These are phyloP conservation scores for Miscanthus lutarioriparius DNA, from an alignment of 176 grass and related monocot species.

Conservation along the genomic window DNA sequence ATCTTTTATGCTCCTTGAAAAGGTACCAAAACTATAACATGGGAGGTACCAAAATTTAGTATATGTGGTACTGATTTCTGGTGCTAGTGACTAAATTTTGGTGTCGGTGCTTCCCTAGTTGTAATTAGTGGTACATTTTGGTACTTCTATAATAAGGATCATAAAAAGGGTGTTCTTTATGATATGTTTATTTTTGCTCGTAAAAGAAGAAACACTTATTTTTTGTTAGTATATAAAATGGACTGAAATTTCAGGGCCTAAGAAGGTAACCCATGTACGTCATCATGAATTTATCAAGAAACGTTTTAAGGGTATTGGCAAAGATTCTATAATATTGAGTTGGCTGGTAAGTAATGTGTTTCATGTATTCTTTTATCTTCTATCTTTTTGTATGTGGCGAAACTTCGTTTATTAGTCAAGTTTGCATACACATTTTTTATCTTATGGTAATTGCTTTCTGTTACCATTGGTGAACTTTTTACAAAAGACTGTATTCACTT, in stretches of 20 bases:
- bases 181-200: neutral
- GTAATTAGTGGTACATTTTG: neutral
- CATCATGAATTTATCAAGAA: constrained; percentile 80
- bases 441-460: neutral
- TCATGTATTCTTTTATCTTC: constrained; percentile 5
- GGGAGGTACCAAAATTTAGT: neutral
- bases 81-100: neutral
- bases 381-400: constrained; percentile 1
- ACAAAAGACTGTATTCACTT: neutral
- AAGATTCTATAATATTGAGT: constrained; percentile 76
- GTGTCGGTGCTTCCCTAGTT: neutral
- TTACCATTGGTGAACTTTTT: neutral
- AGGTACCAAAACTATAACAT: neutral
- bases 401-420: neutral
- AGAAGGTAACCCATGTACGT: constrained; percentile 39
- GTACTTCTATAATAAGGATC: neutral
- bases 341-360: constrained; percentile 85
- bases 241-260: constrained; percentile 30
- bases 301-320: constrained; percentile 80
- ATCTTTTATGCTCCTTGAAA: neutral
- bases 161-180: neutral
- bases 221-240: no score
- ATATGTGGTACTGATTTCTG: neutral
- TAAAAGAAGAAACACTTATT: neutral
- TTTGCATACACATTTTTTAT: neutral